Evolutionary conservation across 2,329 filamentous ascomycete species (phyloP), one percentile per base, ranked within the genome.

Genomic region (Colletotrichum lupini): DNA sequence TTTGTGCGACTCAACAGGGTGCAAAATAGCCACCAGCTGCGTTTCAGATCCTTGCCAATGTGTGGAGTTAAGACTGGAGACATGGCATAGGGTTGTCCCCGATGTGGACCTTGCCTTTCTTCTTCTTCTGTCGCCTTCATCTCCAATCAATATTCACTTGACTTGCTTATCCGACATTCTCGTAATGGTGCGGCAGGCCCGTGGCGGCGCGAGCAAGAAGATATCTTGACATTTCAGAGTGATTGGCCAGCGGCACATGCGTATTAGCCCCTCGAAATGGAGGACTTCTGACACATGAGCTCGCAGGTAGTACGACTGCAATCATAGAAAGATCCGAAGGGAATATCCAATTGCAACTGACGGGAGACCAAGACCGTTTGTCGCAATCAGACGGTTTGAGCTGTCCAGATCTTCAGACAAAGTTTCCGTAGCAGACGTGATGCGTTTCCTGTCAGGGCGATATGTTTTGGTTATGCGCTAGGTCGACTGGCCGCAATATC

Each of bases 11-110:
- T 42, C 35, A 28, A 30, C 16, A 53, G 52, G 55, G 32, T 35
- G 32, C 30, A 46, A 32, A 53, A 56, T 42, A 26, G 22, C 26
- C 32, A 32, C 52, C 37, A 64, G 32, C 14, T 30, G 24, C 49
- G 66, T 72, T 72, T 69, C 70, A 72, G 42, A 32, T 64, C 59
- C 70, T 72, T 59, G 70, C 68, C 66, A n/a, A n/a, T 30, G 14
- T 28, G 70, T 60, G 70, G 66, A 69, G 32, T 28, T 57, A 22
- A 9, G 22, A 62, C 42, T 26, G 24, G 49, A n/a, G 62, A 46
- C 26, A 55, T 24, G 32, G 56, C 11, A 49, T 59, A 62, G 52
- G 57, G 49, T n/a, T 68, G 60, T 30, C 24, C 16, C 16, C 22
- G n/a, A 63, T 24, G 46, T 53, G 28, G 46, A 64, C 19, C 61